Evolutionary conservation across 192 early-diverging fungal species (phyloP).

Genomic region (Phycomyces blakesleeanus): DNA sequence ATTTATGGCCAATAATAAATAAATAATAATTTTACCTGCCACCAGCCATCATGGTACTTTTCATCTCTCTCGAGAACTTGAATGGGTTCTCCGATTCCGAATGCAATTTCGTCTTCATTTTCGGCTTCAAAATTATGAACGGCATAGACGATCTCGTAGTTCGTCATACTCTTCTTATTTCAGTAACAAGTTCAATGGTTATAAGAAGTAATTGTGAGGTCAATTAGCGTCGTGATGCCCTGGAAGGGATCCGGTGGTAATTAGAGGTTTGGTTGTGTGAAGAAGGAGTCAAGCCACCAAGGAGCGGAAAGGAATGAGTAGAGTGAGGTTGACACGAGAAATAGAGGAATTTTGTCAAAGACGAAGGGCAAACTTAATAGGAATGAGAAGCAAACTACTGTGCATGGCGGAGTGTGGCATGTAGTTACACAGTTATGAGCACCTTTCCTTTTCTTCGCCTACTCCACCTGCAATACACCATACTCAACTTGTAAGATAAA

Average conservation of each 20-base stretch:
- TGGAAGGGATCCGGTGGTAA: background rate
- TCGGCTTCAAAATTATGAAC: conserved; percentile 57
- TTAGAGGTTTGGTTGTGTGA: background rate
- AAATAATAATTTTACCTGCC: conserved; percentile 51
- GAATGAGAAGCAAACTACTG: background rate
- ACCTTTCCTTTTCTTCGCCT: conserved; percentile 1
- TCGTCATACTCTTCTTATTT: conserved; percentile 8
- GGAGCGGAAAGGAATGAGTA: background rate
- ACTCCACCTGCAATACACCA: background rate
- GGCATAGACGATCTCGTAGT: conserved; percentile 43
- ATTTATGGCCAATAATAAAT: too few relatives aligned
- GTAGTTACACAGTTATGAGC: background rate
- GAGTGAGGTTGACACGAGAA: background rate
- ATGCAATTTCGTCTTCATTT: conserved; percentile 67
- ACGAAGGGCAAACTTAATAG: background rate
- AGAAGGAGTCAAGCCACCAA: background rate
- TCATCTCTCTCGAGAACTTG: conserved; percentile 72
- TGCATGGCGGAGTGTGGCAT: background rate
- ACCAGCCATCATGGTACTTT: conserved; percentile 73
- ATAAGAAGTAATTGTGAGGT: background rate
- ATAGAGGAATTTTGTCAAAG: background rate
- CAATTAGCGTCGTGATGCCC: background rate
- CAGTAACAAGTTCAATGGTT: background rate
- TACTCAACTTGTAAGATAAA: too few relatives aligned
- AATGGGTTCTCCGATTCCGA: conserved; percentile 60